phyloP scores from a whole-genome alignment of 257 asterid species.

The Cruciata laevipes region DNA sequence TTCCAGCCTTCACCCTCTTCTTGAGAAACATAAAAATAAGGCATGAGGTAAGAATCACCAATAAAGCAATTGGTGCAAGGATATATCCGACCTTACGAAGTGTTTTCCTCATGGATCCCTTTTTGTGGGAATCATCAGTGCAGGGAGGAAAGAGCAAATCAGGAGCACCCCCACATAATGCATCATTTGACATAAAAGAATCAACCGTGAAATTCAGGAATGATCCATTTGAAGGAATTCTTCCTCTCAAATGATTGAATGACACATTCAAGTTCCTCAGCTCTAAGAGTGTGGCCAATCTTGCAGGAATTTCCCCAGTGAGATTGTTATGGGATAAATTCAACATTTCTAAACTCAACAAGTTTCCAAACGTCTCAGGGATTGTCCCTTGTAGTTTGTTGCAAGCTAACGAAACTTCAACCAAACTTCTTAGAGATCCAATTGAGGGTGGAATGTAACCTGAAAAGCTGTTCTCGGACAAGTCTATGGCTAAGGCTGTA shows the following conservation, averaged over 20 bases:
- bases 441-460: not conserved
- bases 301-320: not conserved
- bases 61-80: too few relatives aligned
- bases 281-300: not conserved
- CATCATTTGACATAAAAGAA: not conserved
- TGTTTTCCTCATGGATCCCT: too few relatives aligned
- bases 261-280: not conserved
- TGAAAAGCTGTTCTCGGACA: not conserved
- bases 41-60: too few relatives aligned
- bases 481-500: not conserved
- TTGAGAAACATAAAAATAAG: too few relatives aligned
- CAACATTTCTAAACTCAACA: not conserved
- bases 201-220: not conserved
- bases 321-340: not conserved
- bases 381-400: not conserved
- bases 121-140: too few relatives aligned
- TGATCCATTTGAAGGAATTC: not conserved
- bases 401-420: not conserved
- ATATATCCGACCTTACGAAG: too few relatives aligned
- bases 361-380: not conserved
- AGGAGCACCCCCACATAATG: conserved; percentile 6
- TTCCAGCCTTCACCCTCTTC: not conserved
- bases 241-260: not conserved
- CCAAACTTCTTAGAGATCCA: not conserved
- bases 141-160: not conserved